These are phyloP conservation scores for Beta corolliflora DNA, from an alignment of 179 eudicot species.

Conservation along the genomic window DNA sequence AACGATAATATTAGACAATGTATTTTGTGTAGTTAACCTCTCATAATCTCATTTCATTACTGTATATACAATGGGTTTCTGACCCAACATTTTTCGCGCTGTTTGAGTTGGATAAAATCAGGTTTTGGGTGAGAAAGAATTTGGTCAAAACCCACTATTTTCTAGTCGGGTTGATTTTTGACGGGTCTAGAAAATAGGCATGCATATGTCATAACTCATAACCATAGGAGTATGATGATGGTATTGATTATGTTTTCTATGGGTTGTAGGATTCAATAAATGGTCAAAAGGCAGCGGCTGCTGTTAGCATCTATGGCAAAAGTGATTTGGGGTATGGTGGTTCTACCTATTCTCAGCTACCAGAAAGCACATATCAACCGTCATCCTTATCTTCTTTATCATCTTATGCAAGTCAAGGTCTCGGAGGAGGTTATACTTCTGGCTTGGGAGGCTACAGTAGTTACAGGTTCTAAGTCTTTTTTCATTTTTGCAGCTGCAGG, in stretches of 20 bases:
- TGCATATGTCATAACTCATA: too few relatives aligned
- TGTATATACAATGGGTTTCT: too few relatives aligned
- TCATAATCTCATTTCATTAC: too few relatives aligned
- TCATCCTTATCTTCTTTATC: conserved; percentile 18
- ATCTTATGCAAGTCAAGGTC: conserved; percentile 34
- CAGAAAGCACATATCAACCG: conserved; percentile 3
- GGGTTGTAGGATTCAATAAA: conserved; percentile 4
- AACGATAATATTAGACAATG: too few relatives aligned
- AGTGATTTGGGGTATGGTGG: conserved; percentile 14
- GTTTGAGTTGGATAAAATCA: too few relatives aligned
- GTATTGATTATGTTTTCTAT: neutral
- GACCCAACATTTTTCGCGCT: too few relatives aligned
- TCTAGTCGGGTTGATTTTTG: too few relatives aligned
- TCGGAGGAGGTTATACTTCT: conserved; percentile 36
- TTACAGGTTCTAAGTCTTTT: conserved; percentile 28
- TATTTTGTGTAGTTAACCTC: too few relatives aligned
- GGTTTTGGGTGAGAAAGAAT: too few relatives aligned
- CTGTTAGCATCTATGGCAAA: conserved; percentile 3
- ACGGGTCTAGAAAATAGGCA: too few relatives aligned
- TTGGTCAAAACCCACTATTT: too few relatives aligned
- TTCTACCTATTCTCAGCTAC: neutral
- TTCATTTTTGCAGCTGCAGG: neutral
- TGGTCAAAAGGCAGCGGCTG: conserved; percentile 10
- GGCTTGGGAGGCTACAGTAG: conserved; percentile 40
- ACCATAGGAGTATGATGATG: neutral